phyloP scores from a whole-genome alignment of 495 filamentous ascomycete species.

The Hypomontagnella monticulosa region DNA sequence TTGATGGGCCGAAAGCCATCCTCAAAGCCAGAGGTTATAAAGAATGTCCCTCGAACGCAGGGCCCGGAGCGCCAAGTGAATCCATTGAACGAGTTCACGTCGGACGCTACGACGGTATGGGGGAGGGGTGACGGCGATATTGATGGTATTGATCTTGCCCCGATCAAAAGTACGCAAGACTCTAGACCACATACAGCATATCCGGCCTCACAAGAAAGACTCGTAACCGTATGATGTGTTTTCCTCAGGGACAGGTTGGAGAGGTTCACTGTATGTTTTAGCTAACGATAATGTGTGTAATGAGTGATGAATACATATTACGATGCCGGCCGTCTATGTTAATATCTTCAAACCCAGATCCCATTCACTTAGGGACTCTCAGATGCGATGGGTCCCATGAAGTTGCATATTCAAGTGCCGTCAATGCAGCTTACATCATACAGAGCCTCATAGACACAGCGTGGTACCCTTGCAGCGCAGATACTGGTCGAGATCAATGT shows the following conservation, averaged over 20 bases:
- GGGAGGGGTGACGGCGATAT: slow-evolving; percentile 17
- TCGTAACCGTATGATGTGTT: slow-evolving; percentile 22
- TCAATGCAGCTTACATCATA: slow-evolving; percentile 8
- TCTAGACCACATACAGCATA: slow-evolving; percentile 7
- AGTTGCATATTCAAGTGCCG: neutral
- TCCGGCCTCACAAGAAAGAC: slow-evolving; percentile 21
- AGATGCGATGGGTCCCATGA: neutral
- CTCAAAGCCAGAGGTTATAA: slow-evolving; percentile 31
- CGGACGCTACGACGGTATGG: slow-evolving; percentile 34
- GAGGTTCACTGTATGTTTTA: neutral
- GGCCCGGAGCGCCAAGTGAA: slow-evolving; percentile 2
- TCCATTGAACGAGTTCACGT: slow-evolving; percentile 21
- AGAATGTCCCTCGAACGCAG: slow-evolving; percentile 33
- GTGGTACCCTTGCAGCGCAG: neutral
- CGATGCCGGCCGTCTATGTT: neutral
- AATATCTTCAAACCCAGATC: neutral
- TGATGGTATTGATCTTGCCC: slow-evolving; percentile 18
- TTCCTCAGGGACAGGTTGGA: neutral
- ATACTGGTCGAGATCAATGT: neutral
- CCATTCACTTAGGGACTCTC: neutral
- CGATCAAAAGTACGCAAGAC: slow-evolving; percentile 18
- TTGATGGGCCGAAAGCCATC: slow-evolving; percentile 40
- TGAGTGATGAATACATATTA: slow-evolving; percentile 23
- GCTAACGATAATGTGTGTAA: slow-evolving; percentile 21
- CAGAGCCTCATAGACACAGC: neutral